phyloP scores from a whole-genome alignment of 148 eudicot genomes.

The Hydrangea macrophylla region DNA sequence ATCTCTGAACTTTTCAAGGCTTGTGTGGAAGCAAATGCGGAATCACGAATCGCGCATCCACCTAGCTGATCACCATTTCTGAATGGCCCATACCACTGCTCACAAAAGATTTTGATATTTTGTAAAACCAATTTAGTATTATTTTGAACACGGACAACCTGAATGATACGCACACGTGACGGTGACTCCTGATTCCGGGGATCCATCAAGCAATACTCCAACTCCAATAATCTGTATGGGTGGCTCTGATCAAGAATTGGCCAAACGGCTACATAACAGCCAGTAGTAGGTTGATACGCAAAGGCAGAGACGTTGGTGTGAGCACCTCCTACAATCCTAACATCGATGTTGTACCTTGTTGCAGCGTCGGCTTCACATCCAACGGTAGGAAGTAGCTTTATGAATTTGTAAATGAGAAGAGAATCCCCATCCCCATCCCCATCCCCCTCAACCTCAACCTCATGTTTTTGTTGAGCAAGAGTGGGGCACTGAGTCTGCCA shows the following conservation, averaged over 20 bases:
- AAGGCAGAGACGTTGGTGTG: constrained; percentile 38
- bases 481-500: constrained; percentile 99
- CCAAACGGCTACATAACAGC: constrained; percentile 78
- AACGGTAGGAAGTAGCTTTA: constrained; percentile 88
- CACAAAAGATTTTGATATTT: constrained; percentile 67
- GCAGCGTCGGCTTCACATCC: constrained; percentile 99
- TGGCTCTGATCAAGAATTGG: constrained; percentile 18
- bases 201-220: constrained; percentile 88
- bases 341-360: constrained; percentile 51
- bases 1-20: constrained; percentile 50
- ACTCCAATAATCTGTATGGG: constrained; percentile 53
- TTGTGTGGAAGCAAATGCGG: constrained; percentile 71
- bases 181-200: constrained; percentile 72
- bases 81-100: constrained; percentile 96
- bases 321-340: constrained; percentile 37
- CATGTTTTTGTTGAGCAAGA: constrained; percentile 48
- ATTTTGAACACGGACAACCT: constrained; percentile 45
- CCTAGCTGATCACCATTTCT: constrained; percentile 96
- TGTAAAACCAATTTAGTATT: constrained; percentile 28
- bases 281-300: constrained; percentile 60
- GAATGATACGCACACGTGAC: constrained; percentile 77
- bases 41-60: constrained; percentile 90
- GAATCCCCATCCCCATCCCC: too few relatives aligned
- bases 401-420: constrained; percentile 43
- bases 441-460: too few relatives aligned